A percentile compares a stretch with the other conserved stretches of the same genome.
These are phyloP conservation scores for Boletus pseudopeckii DNA, from an alignment of 768 basidiomycete genomes.

Conservation along the genomic window DNA sequence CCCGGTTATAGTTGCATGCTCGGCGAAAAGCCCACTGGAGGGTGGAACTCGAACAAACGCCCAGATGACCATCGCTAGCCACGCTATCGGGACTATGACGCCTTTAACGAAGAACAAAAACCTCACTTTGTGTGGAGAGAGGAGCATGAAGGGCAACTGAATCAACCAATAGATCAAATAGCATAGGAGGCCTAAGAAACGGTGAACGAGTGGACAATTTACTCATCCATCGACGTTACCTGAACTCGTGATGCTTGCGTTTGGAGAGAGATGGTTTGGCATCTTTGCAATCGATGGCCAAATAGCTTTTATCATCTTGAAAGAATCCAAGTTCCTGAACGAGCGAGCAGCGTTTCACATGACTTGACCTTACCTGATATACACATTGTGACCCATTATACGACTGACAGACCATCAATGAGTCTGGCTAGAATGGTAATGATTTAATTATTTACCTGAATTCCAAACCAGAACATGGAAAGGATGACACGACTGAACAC, in stretches of 20 bases:
- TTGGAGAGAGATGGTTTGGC: constrained; percentile 58
- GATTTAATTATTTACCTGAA: constrained; percentile 46
- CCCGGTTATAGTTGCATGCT: constrained; percentile 43
- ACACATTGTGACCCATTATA: constrained; percentile 69
- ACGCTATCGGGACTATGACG: constrained; percentile 59
- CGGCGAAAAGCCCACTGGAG: constrained; percentile 53
- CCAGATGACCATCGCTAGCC: constrained; percentile 77
- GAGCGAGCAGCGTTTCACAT: neutral
- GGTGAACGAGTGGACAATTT: neutral
- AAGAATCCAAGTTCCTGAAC: neutral
- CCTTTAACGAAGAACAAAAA: constrained; percentile 73
- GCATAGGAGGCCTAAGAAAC: constrained; percentile 56
- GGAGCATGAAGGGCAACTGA: constrained; percentile 70
- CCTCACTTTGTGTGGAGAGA: constrained; percentile 76
- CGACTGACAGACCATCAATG: constrained; percentile 32
- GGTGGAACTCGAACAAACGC: constrained; percentile 66
- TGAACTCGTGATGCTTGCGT: constrained; percentile 59
- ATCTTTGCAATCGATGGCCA: constrained; percentile 70
- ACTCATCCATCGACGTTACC: constrained; percentile 32
- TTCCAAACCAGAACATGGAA: constrained; percentile 79
- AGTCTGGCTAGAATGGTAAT: neutral
- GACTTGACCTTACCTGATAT: constrained; percentile 44
- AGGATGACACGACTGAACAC: constrained; percentile 74
- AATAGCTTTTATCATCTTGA: constrained; percentile 73
- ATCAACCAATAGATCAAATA: constrained; percentile 78